phyloP scores from a whole-genome alignment of 202 grass and related monocot species.

The Setaria viridis region DNA sequence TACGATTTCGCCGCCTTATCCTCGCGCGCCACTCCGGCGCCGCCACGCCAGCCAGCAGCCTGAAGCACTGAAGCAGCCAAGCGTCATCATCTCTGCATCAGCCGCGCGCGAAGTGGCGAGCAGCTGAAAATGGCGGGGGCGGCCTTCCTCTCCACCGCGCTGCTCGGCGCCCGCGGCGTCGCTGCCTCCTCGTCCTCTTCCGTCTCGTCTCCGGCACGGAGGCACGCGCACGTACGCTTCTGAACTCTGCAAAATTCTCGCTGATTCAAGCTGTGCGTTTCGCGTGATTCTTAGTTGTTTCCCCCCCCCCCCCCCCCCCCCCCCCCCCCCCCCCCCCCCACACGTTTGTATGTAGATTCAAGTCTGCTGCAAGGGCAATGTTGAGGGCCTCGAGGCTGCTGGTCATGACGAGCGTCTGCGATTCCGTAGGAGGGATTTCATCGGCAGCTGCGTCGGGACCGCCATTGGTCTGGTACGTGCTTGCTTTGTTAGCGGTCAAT shows the following conservation, averaged over 20 bases:
- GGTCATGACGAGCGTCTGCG: slow-evolving; percentile 25
- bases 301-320: no score
- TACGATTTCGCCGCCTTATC: slow-evolving; percentile 60
- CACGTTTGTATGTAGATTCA: slow-evolving; percentile 17
- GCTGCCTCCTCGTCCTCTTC: neutral
- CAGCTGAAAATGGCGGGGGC: slow-evolving; percentile 56
- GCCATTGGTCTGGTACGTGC: slow-evolving; percentile 65
- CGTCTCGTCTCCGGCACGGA: slow-evolving; percentile 32
- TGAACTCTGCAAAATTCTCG: neutral
- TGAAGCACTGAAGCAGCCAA: neutral
- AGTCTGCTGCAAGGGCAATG: slow-evolving; percentile 44
- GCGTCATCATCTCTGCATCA: neutral
- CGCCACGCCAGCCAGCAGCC: neutral
- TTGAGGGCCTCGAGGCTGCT: slow-evolving; percentile 30
- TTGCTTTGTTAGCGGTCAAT: neutral
- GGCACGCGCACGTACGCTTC: slow-evolving; percentile 19
- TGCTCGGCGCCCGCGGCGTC: slow-evolving; percentile 32
- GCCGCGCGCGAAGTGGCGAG: neutral
- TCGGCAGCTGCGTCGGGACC: slow-evolving; percentile 52
- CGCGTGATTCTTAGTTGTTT: neutral
- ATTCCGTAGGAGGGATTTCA: slow-evolving; percentile 57
- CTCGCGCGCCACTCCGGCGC: slow-evolving; percentile 14
- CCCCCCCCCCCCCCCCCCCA: fast-evolving
- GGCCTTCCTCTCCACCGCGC: slow-evolving; percentile 55
- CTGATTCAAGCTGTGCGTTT: neutral